A percentile compares a stretch with the other conserved stretches of the same genome.
Evolutionary conservation across 2,329 filamentous ascomycete genomes (phyloP).

Genomic region (Fusarium sulawesiense): DNA sequence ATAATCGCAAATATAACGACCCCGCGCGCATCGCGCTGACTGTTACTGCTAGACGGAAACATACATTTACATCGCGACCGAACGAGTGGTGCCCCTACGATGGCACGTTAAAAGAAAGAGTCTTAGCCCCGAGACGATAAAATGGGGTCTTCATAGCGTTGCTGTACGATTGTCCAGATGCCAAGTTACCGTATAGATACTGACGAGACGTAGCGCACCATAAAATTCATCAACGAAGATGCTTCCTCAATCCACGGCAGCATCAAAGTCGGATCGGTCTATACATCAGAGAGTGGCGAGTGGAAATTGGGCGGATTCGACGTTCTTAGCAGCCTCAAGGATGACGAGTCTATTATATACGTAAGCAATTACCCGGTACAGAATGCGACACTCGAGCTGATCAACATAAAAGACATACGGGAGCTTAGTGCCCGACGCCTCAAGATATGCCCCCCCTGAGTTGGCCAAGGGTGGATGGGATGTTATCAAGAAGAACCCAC

Average conservation of each 20-base stretch:
- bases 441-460: conserved; percentile 87
- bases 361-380: conserved; percentile 53
- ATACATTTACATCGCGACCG: conserved; percentile 96
- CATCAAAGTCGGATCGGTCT: conserved; percentile 86
- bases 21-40: conserved; percentile 39
- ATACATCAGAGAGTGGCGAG: conserved; percentile 94
- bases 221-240: conserved; percentile 97
- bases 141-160: conserved; percentile 92
- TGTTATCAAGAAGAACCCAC: conserved; percentile 82
- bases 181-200: neutral
- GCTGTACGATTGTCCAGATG: conserved; percentile 66
- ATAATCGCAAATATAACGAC: conserved; percentile 7
- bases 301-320: conserved; percentile 98
- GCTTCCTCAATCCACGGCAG: conserved; percentile 91
- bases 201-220: conserved; percentile 72
- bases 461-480: conserved; percentile 91
- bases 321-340: conserved; percentile 92
- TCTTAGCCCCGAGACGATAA: conserved; percentile 89
- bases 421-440: conserved; percentile 85
- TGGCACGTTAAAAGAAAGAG: conserved; percentile 94
- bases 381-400: conserved; percentile 12
- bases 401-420: conserved; percentile 76
- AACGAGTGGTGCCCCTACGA: conserved; percentile 84
- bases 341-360: conserved; percentile 93
- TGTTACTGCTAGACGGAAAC: conserved; percentile 77